phyloP scores from a whole-genome alignment of 2,329 filamentous ascomycete species.

The Nannizzia gypsea region DNA sequence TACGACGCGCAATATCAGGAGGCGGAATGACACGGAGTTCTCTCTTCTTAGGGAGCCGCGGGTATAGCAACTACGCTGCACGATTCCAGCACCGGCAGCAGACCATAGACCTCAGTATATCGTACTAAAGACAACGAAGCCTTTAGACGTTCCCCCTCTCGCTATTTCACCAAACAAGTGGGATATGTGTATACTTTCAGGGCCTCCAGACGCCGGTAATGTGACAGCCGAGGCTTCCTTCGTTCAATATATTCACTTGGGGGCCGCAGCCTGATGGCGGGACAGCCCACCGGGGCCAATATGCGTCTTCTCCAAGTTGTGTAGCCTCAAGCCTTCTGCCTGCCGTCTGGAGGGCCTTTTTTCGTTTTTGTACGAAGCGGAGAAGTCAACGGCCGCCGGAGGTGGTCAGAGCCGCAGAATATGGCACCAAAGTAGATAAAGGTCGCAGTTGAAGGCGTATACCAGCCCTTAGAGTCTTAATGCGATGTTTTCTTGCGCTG shows the following conservation, averaged over 20 bases:
- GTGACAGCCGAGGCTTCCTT: background rate
- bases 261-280: background rate
- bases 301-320: background rate
- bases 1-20: background rate
- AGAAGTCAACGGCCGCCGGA: background rate
- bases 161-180: background rate
- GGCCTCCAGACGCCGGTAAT: background rate
- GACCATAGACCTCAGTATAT: background rate
- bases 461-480: background rate
- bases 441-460: background rate
- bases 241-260: background rate
- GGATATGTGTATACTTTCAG: background rate
- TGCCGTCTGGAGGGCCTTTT: background rate
- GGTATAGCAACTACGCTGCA: background rate
- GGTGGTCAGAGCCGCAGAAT: background rate
- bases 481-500: background rate
- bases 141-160: background rate
- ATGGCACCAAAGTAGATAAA: background rate
- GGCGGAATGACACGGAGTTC: background rate
- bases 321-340: background rate
- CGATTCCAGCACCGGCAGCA: background rate
- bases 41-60: background rate
- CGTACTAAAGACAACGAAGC: background rate
- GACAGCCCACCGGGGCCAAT: slow-evolving; percentile 1
- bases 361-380: background rate